These are phyloP conservation scores for Phytopythium litorale DNA, from an alignment of 352 stramenopile species.

Conservation along the genomic window DNA sequence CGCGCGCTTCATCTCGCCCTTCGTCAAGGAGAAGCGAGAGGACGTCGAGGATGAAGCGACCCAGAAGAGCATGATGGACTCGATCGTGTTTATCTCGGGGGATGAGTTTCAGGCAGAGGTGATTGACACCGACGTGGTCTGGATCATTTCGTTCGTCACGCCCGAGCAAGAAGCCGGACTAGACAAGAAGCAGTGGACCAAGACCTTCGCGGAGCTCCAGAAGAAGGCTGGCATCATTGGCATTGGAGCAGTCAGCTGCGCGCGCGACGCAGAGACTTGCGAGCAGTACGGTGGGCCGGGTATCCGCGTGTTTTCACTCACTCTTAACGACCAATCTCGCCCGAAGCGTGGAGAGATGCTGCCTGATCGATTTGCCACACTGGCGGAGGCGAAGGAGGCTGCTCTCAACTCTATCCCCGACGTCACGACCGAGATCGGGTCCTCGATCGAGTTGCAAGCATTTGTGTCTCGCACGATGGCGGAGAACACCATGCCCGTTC, in stretches of 20 bases:
- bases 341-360: slow-evolving; percentile 38
- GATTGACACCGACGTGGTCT: slow-evolving; percentile 43
- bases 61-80: slow-evolving; percentile 15
- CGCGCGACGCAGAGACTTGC: slow-evolving; percentile 39
- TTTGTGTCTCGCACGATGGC: slow-evolving; percentile 44
- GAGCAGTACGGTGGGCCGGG: slow-evolving; percentile 44
- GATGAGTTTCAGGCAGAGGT: slow-evolving; percentile 53
- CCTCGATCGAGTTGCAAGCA: slow-evolving; percentile 43
- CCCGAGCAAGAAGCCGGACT: slow-evolving; percentile 24
- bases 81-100: slow-evolving; percentile 36
- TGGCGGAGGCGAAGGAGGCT: slow-evolving; percentile 40
- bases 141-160: slow-evolving; percentile 64
- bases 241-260: slow-evolving; percentile 49
- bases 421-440: slow-evolving; percentile 34
- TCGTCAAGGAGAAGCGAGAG: slow-evolving; percentile 18
- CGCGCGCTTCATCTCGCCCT: slow-evolving; percentile 50
- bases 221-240: slow-evolving; percentile 61
- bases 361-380: slow-evolving; percentile 31
- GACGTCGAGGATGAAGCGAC: background rate
- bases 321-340: slow-evolving; percentile 17
- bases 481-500: slow-evolving; percentile 40
- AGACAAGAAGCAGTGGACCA: slow-evolving; percentile 39
- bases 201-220: slow-evolving; percentile 41
- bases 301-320: slow-evolving; percentile 50
- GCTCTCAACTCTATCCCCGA: slow-evolving; percentile 54